These are phyloP conservation scores for Conticribra weissflogii DNA, from an alignment of 108 stramenopile species.

Conservation along the genomic window DNA sequence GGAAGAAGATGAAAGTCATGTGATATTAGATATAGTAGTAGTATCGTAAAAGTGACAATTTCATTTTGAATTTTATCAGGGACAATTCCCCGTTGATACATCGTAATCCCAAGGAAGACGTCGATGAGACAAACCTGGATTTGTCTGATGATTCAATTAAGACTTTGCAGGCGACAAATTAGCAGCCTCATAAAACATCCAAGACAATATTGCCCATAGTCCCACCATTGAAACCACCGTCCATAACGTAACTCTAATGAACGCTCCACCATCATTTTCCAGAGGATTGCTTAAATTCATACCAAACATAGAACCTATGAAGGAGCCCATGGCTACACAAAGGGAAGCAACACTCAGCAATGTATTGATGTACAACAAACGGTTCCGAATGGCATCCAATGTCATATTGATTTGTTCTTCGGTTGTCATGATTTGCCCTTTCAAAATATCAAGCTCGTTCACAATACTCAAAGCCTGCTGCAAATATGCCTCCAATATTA, in stretches of 20 bases:
- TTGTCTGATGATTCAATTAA: background rate
- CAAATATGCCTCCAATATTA: slow-evolving; percentile 82
- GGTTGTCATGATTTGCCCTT: slow-evolving; percentile 76
- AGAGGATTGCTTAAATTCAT: slow-evolving; percentile 81
- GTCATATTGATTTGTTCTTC: slow-evolving; percentile 78
- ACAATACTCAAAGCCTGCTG: slow-evolving; percentile 71
- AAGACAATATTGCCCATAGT: slow-evolving; percentile 72
- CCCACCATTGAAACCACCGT: slow-evolving; percentile 50
- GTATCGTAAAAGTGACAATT: no score
- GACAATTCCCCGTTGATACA: no score
- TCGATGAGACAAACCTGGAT: background rate
- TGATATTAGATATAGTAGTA: no score
- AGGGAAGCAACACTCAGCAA: slow-evolving; percentile 67
- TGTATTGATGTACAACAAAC: slow-evolving; percentile 79
- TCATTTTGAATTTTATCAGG: no score
- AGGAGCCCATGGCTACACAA: slow-evolving; percentile 57
- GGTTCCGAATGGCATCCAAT: slow-evolving; percentile 74
- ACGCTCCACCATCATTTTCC: slow-evolving; percentile 51
- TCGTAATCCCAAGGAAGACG: no score
- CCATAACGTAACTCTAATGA: slow-evolving; percentile 57
- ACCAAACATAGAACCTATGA: slow-evolving; percentile 80
- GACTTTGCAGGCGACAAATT: background rate
- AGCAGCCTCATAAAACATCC: slow-evolving; percentile 39
- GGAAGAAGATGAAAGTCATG: no score
- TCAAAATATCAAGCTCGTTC: slow-evolving; percentile 75